phyloP scores from a whole-genome alignment of 2,329 filamentous ascomycete species.

The Aschersonia sp. region DNA sequence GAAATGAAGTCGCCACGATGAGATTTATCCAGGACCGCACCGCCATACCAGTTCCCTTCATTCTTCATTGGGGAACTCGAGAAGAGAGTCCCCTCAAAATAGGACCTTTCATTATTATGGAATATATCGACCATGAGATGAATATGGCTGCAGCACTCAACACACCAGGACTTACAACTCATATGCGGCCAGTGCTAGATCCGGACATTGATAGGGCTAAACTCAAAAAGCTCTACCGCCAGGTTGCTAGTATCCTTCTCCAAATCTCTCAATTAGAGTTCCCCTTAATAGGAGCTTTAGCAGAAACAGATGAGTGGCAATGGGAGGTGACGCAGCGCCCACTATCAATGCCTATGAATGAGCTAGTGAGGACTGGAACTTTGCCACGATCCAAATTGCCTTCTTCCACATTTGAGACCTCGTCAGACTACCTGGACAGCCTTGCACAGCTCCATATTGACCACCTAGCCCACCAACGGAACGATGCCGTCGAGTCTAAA shows the following conservation, averaged over 20 bases:
- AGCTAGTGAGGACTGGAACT: slow-evolving; percentile 1
- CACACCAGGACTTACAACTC: background rate
- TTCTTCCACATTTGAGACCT: background rate
- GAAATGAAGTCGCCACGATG: slow-evolving; percentile 5
- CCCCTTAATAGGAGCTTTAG: background rate
- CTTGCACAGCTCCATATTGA: slow-evolving; percentile 1
- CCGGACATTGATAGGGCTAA: background rate
- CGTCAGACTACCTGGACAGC: background rate
- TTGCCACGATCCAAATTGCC: background rate
- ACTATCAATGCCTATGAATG: slow-evolving; percentile 2
- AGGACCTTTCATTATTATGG: slow-evolving; percentile 6
- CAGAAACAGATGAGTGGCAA: slow-evolving; percentile 3
- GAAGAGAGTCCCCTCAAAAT: slow-evolving; percentile 5
- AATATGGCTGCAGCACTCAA: background rate
- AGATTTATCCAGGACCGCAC: slow-evolving; percentile 5
- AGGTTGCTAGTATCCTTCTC: slow-evolving; percentile 1
- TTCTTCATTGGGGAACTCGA: slow-evolving; percentile 5
- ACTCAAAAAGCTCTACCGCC: slow-evolving; percentile 1
- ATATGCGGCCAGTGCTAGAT: background rate
- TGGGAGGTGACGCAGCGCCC: slow-evolving; percentile 11
- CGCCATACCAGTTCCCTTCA: slow-evolving; percentile 4
- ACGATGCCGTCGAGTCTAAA: slow-evolving; percentile 17
- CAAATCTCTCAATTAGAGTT: slow-evolving; percentile 2
- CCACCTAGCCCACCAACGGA: slow-evolving; percentile 16
- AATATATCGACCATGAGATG: slow-evolving; percentile 4